Base-by-base conservation (phyloP, 176 grass and related monocot genomes). In the Juncus effusus region DNA sequence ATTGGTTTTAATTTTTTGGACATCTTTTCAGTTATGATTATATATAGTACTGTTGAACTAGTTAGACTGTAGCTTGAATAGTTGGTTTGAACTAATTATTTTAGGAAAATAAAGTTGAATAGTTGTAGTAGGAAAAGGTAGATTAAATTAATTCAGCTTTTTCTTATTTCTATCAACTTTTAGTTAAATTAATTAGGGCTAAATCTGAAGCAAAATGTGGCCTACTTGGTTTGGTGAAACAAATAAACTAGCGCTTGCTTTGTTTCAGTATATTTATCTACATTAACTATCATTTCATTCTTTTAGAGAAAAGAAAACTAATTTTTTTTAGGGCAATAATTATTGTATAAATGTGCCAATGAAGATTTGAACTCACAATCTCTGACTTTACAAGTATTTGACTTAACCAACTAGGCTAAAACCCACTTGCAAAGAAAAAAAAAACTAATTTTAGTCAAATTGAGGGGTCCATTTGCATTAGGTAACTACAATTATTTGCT, bases 221-320 rank as follows among this genome's bases (percentile, higher is more conserved):
- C 69, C 69, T 72, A 56, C 69, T 42, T 72, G 16, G 38, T 72
- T 72, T 72, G 69, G 69, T 72, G 38, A 56, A 57, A 40, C 55
- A 36, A 45, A 58, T 47, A 47, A 47, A 44, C 1, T 60, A 51
- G 7, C 38, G 2, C 5, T 38, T 15, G 19, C 55, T 41, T 39
- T 61, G 51, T 7, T 64, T 62, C 16, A 28, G n/a, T 67, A 66
- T 13, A 12, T 62, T 58, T 13, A 12, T 62, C 50, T 36, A 10
- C 70, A 42, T 64, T 12, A 38, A 37, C 59, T 44, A 72, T 56
- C 59, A 60, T 63, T 52, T 40, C 70, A 58, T 59, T 53, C 13
- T 7, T 51, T 47, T 15, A 72, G 9, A 28, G 16, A 11, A 35
- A 44, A 12, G 39, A 10, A 58, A 60, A 58, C 44, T 52, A 72